phyloP scores from a whole-genome alignment of 1,284 basidiomycete genomes.

The Rhodofomes roseus region DNA sequence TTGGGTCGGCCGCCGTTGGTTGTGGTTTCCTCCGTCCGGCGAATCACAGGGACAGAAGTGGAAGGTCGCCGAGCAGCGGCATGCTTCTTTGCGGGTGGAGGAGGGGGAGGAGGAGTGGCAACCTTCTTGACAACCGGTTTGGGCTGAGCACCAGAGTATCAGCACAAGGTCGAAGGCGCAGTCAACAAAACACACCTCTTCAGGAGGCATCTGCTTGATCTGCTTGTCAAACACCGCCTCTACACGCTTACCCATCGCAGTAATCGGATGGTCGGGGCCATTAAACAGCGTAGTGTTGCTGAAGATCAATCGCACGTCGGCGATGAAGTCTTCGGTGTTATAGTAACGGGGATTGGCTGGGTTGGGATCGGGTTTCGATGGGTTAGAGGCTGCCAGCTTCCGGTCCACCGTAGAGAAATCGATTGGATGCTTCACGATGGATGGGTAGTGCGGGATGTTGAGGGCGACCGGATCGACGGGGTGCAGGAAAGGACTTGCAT shows the following conservation, averaged over 20 bases:
- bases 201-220: slow-evolving; percentile 78
- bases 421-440: slow-evolving; percentile 90
- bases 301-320: slow-evolving; percentile 85
- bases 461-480: slow-evolving; percentile 93
- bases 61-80: slow-evolving; percentile 60
- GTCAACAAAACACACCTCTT: slow-evolving; percentile 55
- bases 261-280: slow-evolving; percentile 83
- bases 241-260: slow-evolving; percentile 75
- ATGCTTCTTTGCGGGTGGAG: slow-evolving; percentile 47
- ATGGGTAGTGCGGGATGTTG: slow-evolving; percentile 88
- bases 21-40: slow-evolving; percentile 57
- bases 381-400: slow-evolving; percentile 79
- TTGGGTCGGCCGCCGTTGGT: slow-evolving; percentile 77
- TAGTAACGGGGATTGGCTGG: slow-evolving; percentile 69
- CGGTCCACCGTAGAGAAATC: slow-evolving; percentile 93
- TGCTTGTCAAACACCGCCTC: slow-evolving; percentile 88
- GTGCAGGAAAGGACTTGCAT: slow-evolving; percentile 76
- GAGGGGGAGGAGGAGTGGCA: slow-evolving; percentile 37
- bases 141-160: slow-evolving; percentile 23
- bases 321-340: slow-evolving; percentile 73
- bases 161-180: slow-evolving; percentile 9
- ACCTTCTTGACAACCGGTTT: slow-evolving; percentile 57
- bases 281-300: slow-evolving; percentile 92
- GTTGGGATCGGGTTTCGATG: slow-evolving; percentile 70
- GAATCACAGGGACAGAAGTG: slow-evolving; percentile 74